Base-by-base conservation (phyloP, 2,329 filamentous ascomycete genomes). In the Fusarium chuoi region DNA sequence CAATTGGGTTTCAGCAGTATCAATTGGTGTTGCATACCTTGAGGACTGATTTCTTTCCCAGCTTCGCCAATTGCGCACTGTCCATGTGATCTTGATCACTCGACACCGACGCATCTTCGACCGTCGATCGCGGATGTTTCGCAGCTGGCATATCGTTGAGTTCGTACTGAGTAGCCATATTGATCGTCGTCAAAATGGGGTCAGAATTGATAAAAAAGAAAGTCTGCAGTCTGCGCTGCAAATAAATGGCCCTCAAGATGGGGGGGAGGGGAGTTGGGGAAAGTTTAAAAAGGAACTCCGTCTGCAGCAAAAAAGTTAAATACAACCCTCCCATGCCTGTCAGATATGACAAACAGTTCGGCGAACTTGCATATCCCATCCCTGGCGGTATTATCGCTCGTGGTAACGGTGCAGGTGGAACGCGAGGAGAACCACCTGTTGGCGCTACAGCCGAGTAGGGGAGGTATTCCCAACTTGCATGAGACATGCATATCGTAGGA, bases 1-100 rank as follows among this genome's bases (percentile, higher is more conserved):
- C 20, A 68, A 33, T 39, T 15, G 7, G 2, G 9, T 17, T 18
- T 35, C 24, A 12, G 0, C 2, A 7, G 11, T 4, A 4, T 10
- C 3, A 26, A 4, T 22, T 11, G 20, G 5, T 55, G 24, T 4
- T 10, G 22, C 10, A n/a, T 24, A 68, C 65, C 64, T 63, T 68
- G 33, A 68, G 57, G 1, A 68, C 65, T 20, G 65, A 68, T 28
- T 68, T 68, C 48, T 68, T 68, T 17, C 65, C 65, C 0, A 68
- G 48, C 20, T 55, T 69, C 12, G 66, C 66, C 55, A 78, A 52
- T 48, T 78, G 76, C 6, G 70, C 70, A n/a, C 52, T 75, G 18
- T 78, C 76, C 18, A 68, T 41, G 17, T 74, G 60, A 6, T 78
- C 76, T n/a, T 73, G 67, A 28, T 78, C 75, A 18, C 65, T 56